Evolutionary conservation across 805 yeast genomes (phyloP).

Genomic region (Metschnikowia cerradonensis): DNA sequence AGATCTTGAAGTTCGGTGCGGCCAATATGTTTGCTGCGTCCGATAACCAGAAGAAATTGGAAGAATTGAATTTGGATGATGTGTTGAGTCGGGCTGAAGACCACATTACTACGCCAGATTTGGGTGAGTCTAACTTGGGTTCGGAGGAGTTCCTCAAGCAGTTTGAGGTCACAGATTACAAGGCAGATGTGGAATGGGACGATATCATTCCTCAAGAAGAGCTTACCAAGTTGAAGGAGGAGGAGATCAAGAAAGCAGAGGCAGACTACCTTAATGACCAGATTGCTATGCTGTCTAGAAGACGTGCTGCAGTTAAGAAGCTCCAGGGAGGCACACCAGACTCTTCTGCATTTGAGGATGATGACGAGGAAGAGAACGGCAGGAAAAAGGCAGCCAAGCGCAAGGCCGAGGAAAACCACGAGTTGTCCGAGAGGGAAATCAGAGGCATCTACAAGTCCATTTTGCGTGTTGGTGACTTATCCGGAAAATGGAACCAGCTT

Average conservation of each 20-base stretch:
- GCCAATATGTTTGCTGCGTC: constrained; percentile 96
- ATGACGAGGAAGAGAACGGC: constrained; percentile 32
- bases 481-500: constrained; percentile 74
- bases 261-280: constrained; percentile 87
- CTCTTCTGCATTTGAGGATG: constrained; percentile 39
- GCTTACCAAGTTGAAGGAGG: constrained; percentile 80
- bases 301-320: constrained; percentile 68
- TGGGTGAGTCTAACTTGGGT: constrained; percentile 96
- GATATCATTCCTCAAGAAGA: constrained; percentile 97
- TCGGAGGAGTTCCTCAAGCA: constrained; percentile 97
- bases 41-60: constrained; percentile 93
- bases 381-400: constrained; percentile 22
- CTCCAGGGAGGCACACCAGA: constrained; percentile 37
- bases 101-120: constrained; percentile 90
- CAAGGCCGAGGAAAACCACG: constrained; percentile 38
- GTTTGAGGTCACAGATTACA: constrained; percentile 97
- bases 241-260: constrained; percentile 81
- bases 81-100: constrained; percentile 96
- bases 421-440: constrained; percentile 79
- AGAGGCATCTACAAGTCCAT: constrained; percentile 82
- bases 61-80: constrained; percentile 91
- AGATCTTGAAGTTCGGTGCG: constrained; percentile 96
- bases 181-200: constrained; percentile 98
- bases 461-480: constrained; percentile 74
- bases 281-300: constrained; percentile 77